phyloP scores from a whole-genome alignment of 495 filamentous ascomycete species.

The Glarea lozoyensis region DNA sequence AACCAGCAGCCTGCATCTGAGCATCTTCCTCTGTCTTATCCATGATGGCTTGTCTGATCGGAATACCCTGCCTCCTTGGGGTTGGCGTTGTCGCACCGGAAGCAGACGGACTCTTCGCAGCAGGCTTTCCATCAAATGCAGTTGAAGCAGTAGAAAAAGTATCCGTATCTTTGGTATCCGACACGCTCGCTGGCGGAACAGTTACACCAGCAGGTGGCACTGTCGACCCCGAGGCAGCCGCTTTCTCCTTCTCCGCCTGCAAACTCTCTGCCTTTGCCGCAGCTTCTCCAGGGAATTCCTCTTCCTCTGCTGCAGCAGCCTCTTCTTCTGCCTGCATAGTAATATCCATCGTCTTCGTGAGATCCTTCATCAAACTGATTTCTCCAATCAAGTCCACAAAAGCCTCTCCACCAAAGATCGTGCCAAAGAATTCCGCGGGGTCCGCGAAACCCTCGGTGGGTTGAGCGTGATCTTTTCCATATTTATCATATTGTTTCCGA shows the following conservation, averaged over 20 bases:
- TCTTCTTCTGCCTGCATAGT: conserved; percentile 66
- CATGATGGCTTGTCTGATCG: conserved; percentile 77
- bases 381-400: conserved; percentile 89
- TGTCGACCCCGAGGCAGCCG: conserved; percentile 1
- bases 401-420: conserved; percentile 96
- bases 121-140: conserved; percentile 12
- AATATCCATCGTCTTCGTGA: conserved; percentile 86
- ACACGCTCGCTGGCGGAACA: conserved; percentile 14
- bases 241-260: conserved; percentile 21
- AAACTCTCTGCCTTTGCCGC: conserved; percentile 41
- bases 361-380: conserved; percentile 85
- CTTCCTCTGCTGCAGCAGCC: too few species aligned
- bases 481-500: conserved; percentile 88
- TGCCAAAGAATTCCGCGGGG: conserved; percentile 94
- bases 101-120: conserved; percentile 4
- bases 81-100: conserved; percentile 42
- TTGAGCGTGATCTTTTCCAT: conserved; percentile 85
- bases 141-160: background rate
- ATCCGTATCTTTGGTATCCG: conserved; percentile 9
- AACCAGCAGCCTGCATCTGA: conserved; percentile 55
- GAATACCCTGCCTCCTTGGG: conserved; percentile 51
- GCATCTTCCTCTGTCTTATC: conserved; percentile 81
- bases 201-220: conserved; percentile 16
- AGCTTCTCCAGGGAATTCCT: conserved; percentile 40
- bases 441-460: conserved; percentile 90